These are phyloP conservation scores for Auricularia auricula-judae DNA, from an alignment of 768 basidiomycete genomes.

Conservation along the genomic window DNA sequence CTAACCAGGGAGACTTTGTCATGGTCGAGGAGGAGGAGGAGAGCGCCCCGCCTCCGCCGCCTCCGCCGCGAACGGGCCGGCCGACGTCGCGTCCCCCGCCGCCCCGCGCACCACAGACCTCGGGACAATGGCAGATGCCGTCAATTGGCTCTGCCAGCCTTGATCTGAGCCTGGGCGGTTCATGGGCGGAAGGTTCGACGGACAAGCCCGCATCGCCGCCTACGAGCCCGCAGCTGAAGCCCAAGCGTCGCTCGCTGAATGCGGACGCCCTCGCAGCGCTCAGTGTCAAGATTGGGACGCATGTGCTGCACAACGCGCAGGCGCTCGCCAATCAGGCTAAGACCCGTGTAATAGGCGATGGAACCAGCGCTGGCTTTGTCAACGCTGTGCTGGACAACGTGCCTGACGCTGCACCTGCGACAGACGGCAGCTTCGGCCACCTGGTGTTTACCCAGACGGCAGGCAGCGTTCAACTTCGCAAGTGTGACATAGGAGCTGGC, in stretches of 20 bases:
- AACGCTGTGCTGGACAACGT: conserved; percentile 43
- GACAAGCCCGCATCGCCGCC: background rate
- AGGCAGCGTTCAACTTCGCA: conserved; percentile 52
- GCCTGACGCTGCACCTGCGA: conserved; percentile 42
- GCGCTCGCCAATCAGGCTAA: conserved; percentile 65
- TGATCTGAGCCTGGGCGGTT: conserved; percentile 26
- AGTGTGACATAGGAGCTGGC: conserved; percentile 77
- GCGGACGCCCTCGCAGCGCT: conserved; percentile 59
- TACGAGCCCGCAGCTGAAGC: background rate
- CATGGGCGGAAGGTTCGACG: background rate
- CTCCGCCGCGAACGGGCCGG: conserved; percentile 29
- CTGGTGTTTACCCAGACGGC: conserved; percentile 66
- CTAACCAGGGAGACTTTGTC: conserved; percentile 35
- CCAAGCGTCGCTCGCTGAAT: conserved; percentile 28
- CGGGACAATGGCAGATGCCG: conserved; percentile 55
- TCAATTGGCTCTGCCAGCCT: conserved; percentile 43
- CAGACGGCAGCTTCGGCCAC: conserved; percentile 41
- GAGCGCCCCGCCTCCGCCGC: conserved; percentile 21
- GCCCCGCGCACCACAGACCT: background rate
- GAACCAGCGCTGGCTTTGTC: conserved; percentile 73
- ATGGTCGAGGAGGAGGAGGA: conserved; percentile 43
- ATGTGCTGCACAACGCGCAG: conserved; percentile 60
- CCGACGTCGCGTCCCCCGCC: conserved; percentile 27
- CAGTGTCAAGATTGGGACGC: conserved; percentile 65
- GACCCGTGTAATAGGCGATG: conserved; percentile 71